A percentile compares a stretch with the other conserved stretches of the same genome.
These are phyloP conservation scores for Chloroidium sp. DNA, from an alignment of 163 green algal genomes.

Conservation along the genomic window DNA sequence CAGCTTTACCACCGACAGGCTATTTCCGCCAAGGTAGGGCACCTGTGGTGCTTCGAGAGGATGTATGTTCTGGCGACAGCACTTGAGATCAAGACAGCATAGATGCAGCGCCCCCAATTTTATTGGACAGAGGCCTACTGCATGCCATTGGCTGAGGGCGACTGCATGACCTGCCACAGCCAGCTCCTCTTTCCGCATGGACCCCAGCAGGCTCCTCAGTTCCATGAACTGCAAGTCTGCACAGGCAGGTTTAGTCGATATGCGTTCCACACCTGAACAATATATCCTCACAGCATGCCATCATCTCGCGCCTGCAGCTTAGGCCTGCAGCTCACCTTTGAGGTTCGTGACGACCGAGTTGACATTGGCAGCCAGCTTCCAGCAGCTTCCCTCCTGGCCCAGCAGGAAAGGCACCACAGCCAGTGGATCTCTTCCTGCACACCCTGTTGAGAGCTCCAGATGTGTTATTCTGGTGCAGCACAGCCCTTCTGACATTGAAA, in stretches of 20 bases:
- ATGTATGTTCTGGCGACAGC: neutral
- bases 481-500: too few relatives aligned
- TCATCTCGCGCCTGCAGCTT: neutral
- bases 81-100: neutral
- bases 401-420: neutral
- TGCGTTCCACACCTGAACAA: neutral
- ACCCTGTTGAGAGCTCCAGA: too few relatives aligned
- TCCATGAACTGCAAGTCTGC: slow-evolving; percentile 26
- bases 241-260: neutral
- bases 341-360: neutral
- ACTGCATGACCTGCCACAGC: slow-evolving; percentile 68
- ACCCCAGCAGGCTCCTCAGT: slow-evolving; percentile 46
- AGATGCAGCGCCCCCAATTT: neutral
- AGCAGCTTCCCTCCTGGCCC: neutral
- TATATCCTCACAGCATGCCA: neutral
- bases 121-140: slow-evolving; percentile 25
- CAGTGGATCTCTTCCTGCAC: neutral
- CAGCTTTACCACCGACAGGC: too few relatives aligned
- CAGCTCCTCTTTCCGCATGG: slow-evolving; percentile 43
- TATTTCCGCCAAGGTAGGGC: neutral
- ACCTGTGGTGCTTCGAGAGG: neutral
- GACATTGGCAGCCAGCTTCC: slow-evolving; percentile 1
- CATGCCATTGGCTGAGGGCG: slow-evolving; percentile 67
- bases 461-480: too few relatives aligned
- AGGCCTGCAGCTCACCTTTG: neutral